Evolutionary conservation across 2,329 filamentous ascomycete genomes (phyloP).

Genomic region (Pseudogymnoascus verrucosus): DNA sequence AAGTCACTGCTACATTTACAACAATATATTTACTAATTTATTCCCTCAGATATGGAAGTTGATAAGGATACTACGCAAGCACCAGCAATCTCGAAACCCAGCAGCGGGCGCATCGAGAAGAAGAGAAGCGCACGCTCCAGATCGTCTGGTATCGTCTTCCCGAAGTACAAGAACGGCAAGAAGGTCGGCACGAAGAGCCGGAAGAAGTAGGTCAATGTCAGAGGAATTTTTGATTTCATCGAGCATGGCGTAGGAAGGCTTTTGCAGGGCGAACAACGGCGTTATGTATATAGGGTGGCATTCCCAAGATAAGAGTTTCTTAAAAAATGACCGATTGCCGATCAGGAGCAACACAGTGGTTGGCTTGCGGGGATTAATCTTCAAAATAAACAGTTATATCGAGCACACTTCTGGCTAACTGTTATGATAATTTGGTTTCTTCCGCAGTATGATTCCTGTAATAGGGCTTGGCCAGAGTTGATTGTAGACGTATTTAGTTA

Average conservation of each 20-base stretch:
- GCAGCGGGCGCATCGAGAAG: slow-evolving; percentile 50
- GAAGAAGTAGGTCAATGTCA: slow-evolving; percentile 13
- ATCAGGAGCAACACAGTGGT: neutral
- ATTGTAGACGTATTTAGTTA: slow-evolving; percentile 3
- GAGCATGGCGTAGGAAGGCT: slow-evolving; percentile 7
- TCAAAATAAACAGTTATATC: neutral
- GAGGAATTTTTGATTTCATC: slow-evolving; percentile 1
- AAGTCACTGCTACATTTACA: slow-evolving; percentile 2
- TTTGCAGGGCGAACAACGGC: slow-evolving; percentile 6
- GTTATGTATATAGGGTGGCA: neutral
- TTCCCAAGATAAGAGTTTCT: neutral
- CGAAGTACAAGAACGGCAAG: slow-evolving; percentile 46
- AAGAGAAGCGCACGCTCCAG: slow-evolving; percentile 38
- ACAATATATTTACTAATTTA: neutral
- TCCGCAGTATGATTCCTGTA: neutral
- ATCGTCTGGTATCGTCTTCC: slow-evolving; percentile 52
- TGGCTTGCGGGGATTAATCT: neutral
- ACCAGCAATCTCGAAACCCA: slow-evolving; percentile 25
- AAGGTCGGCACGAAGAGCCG: slow-evolving; percentile 36
- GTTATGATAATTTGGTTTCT: neutral
- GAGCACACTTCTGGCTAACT: neutral
- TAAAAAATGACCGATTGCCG: neutral
- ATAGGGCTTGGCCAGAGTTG: neutral
- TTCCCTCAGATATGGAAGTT: slow-evolving; percentile 47
- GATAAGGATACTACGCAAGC: slow-evolving; percentile 33